A percentile compares a stretch with the other conserved stretches of the same genome.
Conservation (phyloP, 352 stramenopile genomes). For the Globisporangium alternatum region DNA sequence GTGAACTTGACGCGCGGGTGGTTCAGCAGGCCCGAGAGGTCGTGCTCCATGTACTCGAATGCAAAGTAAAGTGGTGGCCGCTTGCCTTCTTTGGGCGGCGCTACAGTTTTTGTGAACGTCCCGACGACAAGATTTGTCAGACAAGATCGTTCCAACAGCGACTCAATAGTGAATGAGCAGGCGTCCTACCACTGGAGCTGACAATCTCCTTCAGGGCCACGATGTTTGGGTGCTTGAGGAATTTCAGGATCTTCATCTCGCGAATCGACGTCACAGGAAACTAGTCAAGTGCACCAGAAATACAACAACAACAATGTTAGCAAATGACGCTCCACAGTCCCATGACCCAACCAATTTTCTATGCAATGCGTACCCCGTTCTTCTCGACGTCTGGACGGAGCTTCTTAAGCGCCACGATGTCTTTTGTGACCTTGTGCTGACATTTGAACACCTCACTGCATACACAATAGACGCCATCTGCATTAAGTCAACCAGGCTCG, state of each 20-base stretch:
- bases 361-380: conserved; percentile 57
- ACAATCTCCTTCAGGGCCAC: conserved; percentile 96
- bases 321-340: background rate
- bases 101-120: conserved; percentile 22
- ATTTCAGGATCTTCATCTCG: conserved; percentile 98
- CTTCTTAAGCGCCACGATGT: conserved; percentile 87
- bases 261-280: conserved; percentile 95
- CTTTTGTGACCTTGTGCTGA: conserved; percentile 83
- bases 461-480: conserved; percentile 6
- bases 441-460: conserved; percentile 86
- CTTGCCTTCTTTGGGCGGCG: conserved; percentile 79
- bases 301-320: background rate
- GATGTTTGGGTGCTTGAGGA: conserved; percentile 93
- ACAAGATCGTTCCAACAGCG: background rate
- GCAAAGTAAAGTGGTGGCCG: conserved; percentile 82
- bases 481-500: background rate
- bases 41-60: conserved; percentile 88
- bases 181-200: conserved; percentile 55
- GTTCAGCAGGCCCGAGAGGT: conserved; percentile 81
- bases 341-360: background rate
- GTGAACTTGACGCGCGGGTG: conserved; percentile 81
- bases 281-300: conserved; percentile 24
- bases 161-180: background rate
- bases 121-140: conserved; percentile 11
- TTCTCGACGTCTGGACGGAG: conserved; percentile 82